Evolutionary conservation across 345 rosid species (phyloP).

Genomic region (Abelmoschus esculentus): DNA sequence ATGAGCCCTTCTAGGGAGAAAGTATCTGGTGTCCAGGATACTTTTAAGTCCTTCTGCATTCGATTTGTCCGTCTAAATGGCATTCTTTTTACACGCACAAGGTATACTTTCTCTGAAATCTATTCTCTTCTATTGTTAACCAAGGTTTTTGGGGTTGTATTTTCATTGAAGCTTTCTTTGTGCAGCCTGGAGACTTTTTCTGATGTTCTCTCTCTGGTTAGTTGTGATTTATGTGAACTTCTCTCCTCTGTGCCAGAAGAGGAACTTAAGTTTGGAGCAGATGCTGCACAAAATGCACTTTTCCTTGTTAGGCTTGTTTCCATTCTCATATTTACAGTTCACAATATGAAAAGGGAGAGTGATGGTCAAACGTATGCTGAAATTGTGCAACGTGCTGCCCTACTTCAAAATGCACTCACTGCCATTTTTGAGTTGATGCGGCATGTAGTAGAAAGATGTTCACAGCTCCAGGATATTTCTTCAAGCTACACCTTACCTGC

Average conservation of each 20-base stretch:
- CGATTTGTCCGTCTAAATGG: conserved; percentile 87
- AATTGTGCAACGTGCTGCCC: conserved; percentile 80
- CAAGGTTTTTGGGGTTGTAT: background rate
- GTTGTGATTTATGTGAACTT: conserved; percentile 53
- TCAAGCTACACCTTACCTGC: conserved; percentile 78
- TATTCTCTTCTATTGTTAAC: background rate
- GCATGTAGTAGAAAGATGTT: conserved; percentile 50
- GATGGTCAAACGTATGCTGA: conserved; percentile 88
- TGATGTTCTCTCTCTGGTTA: conserved; percentile 60
- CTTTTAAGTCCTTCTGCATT: conserved; percentile 54
- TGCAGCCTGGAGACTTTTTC: conserved; percentile 84
- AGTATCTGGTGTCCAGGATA: conserved; percentile 35
- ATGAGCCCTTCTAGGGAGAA: conserved; percentile 39
- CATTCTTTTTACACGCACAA: conserved; percentile 87
- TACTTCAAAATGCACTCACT: conserved; percentile 70
- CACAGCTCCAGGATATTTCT: conserved; percentile 57
- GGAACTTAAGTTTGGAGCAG: conserved; percentile 59
- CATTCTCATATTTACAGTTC: conserved; percentile 63
- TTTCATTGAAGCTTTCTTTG: conserved; percentile 11
- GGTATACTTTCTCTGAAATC: conserved; percentile 33
- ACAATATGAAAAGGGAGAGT: conserved; percentile 61
- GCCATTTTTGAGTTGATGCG: conserved; percentile 80
- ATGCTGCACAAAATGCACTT: conserved; percentile 55
- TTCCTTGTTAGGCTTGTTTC: conserved; percentile 65
- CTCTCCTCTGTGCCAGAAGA: conserved; percentile 59